Evolutionary conservation across 163 green algal genomes (phyloP).

Genomic region (Chlamydomonas reinhardtii): DNA sequence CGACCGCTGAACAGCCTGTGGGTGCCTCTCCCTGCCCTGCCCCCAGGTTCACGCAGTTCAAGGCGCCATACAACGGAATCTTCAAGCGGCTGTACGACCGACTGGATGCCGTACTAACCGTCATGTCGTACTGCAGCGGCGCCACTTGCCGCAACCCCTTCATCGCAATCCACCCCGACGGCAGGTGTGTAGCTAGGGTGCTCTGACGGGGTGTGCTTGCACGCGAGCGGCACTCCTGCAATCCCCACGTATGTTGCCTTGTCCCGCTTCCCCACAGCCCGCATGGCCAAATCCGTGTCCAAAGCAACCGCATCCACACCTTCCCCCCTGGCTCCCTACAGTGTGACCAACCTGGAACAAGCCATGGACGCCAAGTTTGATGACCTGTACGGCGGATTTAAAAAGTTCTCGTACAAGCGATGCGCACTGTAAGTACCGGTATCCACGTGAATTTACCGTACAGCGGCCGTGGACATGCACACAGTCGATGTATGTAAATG

Average conservation of each 20-base stretch:
- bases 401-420: neutral
- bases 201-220: too few relatives aligned
- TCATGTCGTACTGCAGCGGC: constrained; percentile 38
- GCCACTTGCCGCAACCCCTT: neutral
- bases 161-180: neutral
- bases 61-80: neutral
- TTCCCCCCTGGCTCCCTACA: neutral
- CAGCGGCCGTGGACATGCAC: too few relatives aligned
- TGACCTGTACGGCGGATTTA: neutral
- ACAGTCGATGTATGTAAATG: too few relatives aligned
- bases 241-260: too few relatives aligned
- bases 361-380: neutral
- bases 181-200: neutral
- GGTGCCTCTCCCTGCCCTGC: neutral
- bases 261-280: too few relatives aligned
- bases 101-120: constrained; percentile 35
- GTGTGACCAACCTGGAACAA: neutral
- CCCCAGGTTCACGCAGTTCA: neutral
- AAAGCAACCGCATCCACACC: too few relatives aligned
- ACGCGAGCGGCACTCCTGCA: too few relatives aligned
- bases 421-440: neutral
- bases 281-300: too few relatives aligned
- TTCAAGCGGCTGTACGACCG: constrained; percentile 3
- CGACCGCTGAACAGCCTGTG: too few relatives aligned
- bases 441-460: too few relatives aligned